Evolutionary conservation across 1,284 basidiomycete genomes (phyloP).

Genomic region (Apiotrichum siamense): DNA sequence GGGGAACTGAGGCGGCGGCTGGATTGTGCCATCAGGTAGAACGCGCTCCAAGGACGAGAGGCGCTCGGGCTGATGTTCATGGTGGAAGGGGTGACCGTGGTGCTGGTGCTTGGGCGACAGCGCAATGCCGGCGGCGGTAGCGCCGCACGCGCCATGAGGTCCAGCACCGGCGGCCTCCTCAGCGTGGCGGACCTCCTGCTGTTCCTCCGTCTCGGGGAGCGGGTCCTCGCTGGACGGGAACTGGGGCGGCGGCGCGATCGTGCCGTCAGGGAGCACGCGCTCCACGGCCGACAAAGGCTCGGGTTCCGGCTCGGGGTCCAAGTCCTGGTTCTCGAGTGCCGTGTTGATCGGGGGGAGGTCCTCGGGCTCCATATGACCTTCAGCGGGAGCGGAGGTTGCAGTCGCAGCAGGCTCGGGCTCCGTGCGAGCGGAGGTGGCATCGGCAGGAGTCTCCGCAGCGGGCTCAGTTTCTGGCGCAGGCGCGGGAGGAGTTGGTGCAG

Average conservation of each 20-base stretch:
- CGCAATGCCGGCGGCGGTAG: slow-evolving; percentile 40
- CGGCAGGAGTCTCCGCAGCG: too few species aligned
- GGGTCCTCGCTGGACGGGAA: slow-evolving; percentile 23
- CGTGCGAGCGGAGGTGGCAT: too few species aligned
- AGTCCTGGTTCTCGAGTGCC: too few species aligned
- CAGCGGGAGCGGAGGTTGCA: background rate
- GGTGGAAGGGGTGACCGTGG: too few species aligned
- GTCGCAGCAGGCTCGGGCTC: too few species aligned
- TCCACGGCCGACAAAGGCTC: background rate
- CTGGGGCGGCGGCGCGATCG: slow-evolving; percentile 35
- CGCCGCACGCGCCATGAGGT: slow-evolving; percentile 32
- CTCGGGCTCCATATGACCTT: too few species aligned
- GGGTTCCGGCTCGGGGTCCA: background rate
- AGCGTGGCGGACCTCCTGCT: background rate
- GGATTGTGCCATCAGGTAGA: slow-evolving; percentile 23
- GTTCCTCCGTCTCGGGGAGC: background rate
- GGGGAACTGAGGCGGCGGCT: slow-evolving; percentile 39
- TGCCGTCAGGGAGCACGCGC: slow-evolving; percentile 21
- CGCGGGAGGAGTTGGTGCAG: background rate
- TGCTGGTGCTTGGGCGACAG: slow-evolving; percentile 15
- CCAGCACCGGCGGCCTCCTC: slow-evolving; percentile 30
- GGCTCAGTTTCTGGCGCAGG: background rate
- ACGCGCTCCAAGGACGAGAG: slow-evolving; percentile 12
- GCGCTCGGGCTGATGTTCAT: background rate
- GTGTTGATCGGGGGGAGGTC: too few species aligned